Evolutionary conservation across 2,329 filamentous ascomycete species (phyloP).

Genomic region (Zasmidium angulare): DNA sequence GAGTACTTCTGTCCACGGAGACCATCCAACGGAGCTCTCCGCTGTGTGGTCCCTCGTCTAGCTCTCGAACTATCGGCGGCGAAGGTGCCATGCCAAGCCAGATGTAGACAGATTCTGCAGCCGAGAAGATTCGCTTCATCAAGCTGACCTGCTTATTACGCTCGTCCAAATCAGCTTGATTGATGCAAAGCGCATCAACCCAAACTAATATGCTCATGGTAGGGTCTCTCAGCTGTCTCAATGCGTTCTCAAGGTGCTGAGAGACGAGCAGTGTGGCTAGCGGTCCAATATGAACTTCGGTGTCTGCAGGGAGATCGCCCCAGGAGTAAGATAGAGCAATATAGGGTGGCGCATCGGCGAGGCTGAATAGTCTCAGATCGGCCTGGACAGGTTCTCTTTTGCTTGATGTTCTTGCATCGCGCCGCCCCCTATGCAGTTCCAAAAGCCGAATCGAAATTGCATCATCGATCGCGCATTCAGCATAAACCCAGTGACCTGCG

Average conservation of each 20-base stretch:
- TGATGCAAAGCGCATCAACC: conserved; percentile 2
- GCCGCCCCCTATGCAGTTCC: not conserved
- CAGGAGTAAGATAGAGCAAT: not conserved
- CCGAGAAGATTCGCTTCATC: conserved; percentile 2
- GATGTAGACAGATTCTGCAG: not conserved
- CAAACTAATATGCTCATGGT: not conserved
- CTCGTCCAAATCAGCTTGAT: not conserved
- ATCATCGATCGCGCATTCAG: not conserved
- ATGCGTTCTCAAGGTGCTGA: not conserved
- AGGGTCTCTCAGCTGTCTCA: not conserved
- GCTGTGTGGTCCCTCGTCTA: not conserved
- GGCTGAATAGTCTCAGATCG: not conserved
- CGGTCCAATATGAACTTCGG: not conserved
- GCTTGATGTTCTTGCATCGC: not conserved
- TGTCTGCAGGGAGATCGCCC: not conserved
- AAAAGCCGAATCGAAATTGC: not conserved
- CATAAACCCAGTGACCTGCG: not conserved
- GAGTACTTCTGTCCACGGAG: not conserved
- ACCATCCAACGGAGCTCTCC: not conserved
- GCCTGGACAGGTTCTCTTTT: not conserved
- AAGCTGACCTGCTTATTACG: not conserved
- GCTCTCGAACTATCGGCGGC: not conserved
- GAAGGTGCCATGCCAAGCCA: not conserved
- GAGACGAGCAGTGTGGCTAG: not conserved
- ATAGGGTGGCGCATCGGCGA: not conserved